Evolutionary conservation across 2,329 filamentous ascomycete species (phyloP).

Genomic region (Cadophora gregata): DNA sequence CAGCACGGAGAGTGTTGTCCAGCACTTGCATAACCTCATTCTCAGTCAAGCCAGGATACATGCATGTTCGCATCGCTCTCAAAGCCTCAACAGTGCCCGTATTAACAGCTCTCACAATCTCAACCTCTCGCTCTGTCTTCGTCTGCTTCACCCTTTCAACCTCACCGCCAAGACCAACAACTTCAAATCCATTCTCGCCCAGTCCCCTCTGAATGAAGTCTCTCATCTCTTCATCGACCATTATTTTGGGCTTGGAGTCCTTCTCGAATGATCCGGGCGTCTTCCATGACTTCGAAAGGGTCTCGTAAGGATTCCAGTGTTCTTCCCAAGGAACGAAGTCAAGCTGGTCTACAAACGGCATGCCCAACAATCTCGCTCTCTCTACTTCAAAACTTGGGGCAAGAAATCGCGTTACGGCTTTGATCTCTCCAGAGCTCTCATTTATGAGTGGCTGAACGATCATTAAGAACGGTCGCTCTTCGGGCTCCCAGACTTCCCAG

Average conservation of each 20-base stretch:
- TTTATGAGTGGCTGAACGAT: constrained; percentile 55
- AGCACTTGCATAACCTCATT: constrained; percentile 61
- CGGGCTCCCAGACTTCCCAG: constrained; percentile 70
- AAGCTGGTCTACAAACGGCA: constrained; percentile 58
- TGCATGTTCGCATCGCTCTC: constrained; percentile 59
- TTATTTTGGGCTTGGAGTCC: constrained; percentile 50
- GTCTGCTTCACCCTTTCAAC: constrained; percentile 64
- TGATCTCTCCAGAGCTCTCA: constrained; percentile 48
- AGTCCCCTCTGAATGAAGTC: constrained; percentile 67
- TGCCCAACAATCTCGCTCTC: constrained; percentile 62
- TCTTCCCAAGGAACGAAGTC: constrained; percentile 67
- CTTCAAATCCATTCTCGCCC: constrained; percentile 58
- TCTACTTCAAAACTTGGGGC: constrained; percentile 66
- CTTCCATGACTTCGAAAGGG: constrained; percentile 52
- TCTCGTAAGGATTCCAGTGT: constrained; percentile 67
- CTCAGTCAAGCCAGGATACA: constrained; percentile 63
- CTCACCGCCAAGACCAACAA: constrained; percentile 58
- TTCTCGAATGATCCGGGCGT: constrained; percentile 14
- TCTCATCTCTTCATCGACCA: constrained; percentile 69
- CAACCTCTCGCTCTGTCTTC: constrained; percentile 61
- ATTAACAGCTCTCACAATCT: constrained; percentile 65
- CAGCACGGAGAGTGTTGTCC: constrained; percentile 57
- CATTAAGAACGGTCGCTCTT: constrained; percentile 69
- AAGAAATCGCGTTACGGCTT: constrained; percentile 62
- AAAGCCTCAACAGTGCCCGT: constrained; percentile 68